Conservation (phyloP, 1,284 basidiomycete genomes). For the Psilocybe mexicana region DNA sequence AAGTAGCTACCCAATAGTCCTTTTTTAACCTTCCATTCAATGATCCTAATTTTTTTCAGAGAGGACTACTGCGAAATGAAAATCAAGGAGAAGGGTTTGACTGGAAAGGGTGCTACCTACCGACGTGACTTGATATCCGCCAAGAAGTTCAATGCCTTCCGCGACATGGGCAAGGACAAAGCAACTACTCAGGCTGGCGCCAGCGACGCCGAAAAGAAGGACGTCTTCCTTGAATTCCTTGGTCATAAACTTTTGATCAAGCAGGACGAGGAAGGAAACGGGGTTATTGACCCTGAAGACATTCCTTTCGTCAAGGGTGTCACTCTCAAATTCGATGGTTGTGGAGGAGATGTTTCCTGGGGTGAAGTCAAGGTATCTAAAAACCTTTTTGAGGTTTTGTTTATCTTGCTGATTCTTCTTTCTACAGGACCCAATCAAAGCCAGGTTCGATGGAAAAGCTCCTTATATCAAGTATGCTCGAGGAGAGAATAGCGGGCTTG, state of each 20-base stretch:
- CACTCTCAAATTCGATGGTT: conserved; percentile 76
- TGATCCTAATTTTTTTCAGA: conserved; percentile 37
- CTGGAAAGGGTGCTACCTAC: conserved; percentile 60
- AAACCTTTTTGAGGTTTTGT: conserved; percentile 13
- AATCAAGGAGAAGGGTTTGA: conserved; percentile 92
- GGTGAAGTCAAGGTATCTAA: conserved; percentile 65
- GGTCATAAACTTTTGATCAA: conserved; percentile 65
- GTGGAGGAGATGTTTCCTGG: conserved; percentile 65
- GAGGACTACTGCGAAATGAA: conserved; percentile 96
- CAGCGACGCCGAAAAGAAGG: conserved; percentile 45
- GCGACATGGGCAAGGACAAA: conserved; percentile 64
- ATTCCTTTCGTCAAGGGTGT: conserved; percentile 73
- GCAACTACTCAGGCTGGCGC: conserved; percentile 29
- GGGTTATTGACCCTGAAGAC: conserved; percentile 68
- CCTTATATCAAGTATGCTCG: conserved; percentile 72
- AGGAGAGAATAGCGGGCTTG: conserved; percentile 64
- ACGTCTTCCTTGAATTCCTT: conserved; percentile 71
- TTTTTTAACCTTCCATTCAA: neutral
- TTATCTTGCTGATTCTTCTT: neutral
- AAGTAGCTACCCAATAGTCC: conserved; percentile 55
- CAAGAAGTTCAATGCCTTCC: conserved; percentile 84
- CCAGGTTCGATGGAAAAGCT: conserved; percentile 69
- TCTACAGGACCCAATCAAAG: conserved; percentile 68
- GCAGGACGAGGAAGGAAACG: conserved; percentile 62
- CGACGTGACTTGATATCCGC: conserved; percentile 53